Conservation (phyloP, 345 rosid genomes). For the Gynandropsis gynandra region DNA sequence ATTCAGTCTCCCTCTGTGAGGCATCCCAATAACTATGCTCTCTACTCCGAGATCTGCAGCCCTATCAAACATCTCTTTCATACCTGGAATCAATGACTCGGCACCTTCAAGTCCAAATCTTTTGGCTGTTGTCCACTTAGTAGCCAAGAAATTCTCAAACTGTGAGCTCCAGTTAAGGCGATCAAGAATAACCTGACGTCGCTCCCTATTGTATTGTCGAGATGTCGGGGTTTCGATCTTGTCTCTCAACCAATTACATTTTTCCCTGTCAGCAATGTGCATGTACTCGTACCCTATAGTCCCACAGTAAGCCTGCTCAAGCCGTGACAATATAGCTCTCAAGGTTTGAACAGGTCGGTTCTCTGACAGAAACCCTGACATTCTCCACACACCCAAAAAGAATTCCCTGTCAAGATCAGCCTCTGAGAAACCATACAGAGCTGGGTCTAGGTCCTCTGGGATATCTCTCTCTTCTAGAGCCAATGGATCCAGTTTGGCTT, state of each 20-base stretch:
- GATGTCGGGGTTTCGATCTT: slow-evolving; percentile 81
- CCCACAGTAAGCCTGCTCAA: slow-evolving; percentile 85
- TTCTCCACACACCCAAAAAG: slow-evolving; percentile 74
- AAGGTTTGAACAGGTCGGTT: slow-evolving; percentile 82
- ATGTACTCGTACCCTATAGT: slow-evolving; percentile 73
- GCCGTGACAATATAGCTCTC: slow-evolving; percentile 59
- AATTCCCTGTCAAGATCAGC: slow-evolving; percentile 77
- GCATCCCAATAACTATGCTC: slow-evolving; percentile 76
- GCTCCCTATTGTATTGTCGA: slow-evolving; percentile 55
- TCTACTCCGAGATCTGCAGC: slow-evolving; percentile 77
- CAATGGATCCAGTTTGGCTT: slow-evolving; percentile 70
- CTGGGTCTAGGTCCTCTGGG: slow-evolving; percentile 62
- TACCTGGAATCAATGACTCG: slow-evolving; percentile 80
- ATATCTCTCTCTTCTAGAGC: slow-evolving; percentile 59
- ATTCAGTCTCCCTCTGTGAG: slow-evolving; percentile 74
- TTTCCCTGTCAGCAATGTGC: slow-evolving; percentile 76
- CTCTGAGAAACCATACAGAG: slow-evolving; percentile 57
- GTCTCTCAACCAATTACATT: slow-evolving; percentile 84
- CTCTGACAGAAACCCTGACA: slow-evolving; percentile 76
- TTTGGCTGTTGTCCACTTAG: slow-evolving; percentile 83
- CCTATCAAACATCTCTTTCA: slow-evolving; percentile 87
- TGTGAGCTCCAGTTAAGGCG: slow-evolving; percentile 79
- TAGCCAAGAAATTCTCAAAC: slow-evolving; percentile 82
- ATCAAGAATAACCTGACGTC: slow-evolving; percentile 66
- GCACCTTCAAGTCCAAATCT: slow-evolving; percentile 92